Percentiles rank a stretch among this genome's conserved stretches.
phyloP scores from a whole-genome alignment of 1,284 basidiomycete species.

The Ceratobasidium sp. region DNA sequence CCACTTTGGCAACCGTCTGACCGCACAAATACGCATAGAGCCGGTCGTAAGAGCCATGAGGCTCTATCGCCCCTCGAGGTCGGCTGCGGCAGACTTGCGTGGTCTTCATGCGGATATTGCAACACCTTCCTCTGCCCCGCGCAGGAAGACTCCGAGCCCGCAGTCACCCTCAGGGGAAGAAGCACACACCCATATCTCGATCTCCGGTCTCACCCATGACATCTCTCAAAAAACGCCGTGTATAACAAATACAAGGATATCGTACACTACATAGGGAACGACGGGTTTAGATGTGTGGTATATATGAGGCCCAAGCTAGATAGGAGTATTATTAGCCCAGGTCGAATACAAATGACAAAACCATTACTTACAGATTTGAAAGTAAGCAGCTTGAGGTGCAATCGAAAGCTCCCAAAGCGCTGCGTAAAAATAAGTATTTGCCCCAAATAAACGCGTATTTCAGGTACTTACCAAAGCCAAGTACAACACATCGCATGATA shows the following conservation, averaged over 20 bases:
- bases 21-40: too few species aligned
- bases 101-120: too few species aligned
- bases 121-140: too few species aligned
- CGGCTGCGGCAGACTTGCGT: too few species aligned
- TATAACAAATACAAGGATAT: constrained; percentile 17
- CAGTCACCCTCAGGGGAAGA: constrained; percentile 23
- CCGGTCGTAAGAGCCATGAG: too few species aligned
- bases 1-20: too few species aligned
- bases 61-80: too few species aligned
- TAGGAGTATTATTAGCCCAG: neutral
- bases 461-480: constrained; percentile 34
- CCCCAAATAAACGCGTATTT: neutral
- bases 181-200: constrained; percentile 1
- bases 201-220: neutral
- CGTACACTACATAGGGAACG: constrained; percentile 2
- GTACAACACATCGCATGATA: constrained; percentile 37
- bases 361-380: constrained; percentile 39
- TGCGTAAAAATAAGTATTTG: constrained; percentile 16
- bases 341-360: neutral
- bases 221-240: constrained; percentile 1
- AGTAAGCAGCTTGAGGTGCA: constrained; percentile 39
- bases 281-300: constrained; percentile 43
- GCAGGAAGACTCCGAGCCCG: neutral
- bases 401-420: constrained; percentile 46
- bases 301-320: constrained; percentile 46